Base-by-base conservation (phyloP, 2,329 filamentous ascomycete genomes). In the Colletotrichum somersetense region DNA sequence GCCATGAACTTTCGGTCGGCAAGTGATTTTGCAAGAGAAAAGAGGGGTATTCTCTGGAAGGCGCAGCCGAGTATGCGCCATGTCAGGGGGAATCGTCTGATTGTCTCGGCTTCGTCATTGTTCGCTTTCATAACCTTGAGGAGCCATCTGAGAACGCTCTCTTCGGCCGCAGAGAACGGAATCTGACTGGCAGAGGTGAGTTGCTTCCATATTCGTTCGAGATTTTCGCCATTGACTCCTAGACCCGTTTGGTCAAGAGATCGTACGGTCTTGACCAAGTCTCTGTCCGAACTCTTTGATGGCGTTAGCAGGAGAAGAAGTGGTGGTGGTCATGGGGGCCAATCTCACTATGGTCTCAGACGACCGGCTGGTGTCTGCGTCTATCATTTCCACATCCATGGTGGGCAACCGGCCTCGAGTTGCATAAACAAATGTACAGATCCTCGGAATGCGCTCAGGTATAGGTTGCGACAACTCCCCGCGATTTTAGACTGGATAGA, bases 21-120 rank as follows among this genome's bases (percentile, higher is more conserved):
- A 8, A 97, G 85, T 5, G 92, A 90, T 70, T 91, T 90, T 11
- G 93, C 92, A 33, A 93, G 85, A 14, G 89, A 91, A 57, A 92
- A 91, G 0, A 90, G 83, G 0, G 93, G 91, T 23, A 96, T 89
- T n/a, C 89, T 83, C 62, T 86, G 83, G 66, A 93, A 86, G 59
- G 92, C 84, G 71, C 86, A 87, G 56, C 85, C 84, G 33, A 95
- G 79, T 46, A 94, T 86, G 40, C 83, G 85, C 92, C 90, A 92
- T 12, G 88, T 84, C 64, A 88, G 78, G 58, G 88, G 87, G 75
- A 86, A 89, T 73, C 88, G 83, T 75, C 89, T 85, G 62, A 89
- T 76, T 52, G 83, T 85, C 77, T 90, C 88, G 64, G 86, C 85
- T 61, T 78, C 80, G 48, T 84, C 79, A 14, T 71, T 75, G 64